These are phyloP conservation scores for Zasmidium citrigriseum DNA, from an alignment of 2,329 filamentous ascomycete species.

Conservation along the genomic window DNA sequence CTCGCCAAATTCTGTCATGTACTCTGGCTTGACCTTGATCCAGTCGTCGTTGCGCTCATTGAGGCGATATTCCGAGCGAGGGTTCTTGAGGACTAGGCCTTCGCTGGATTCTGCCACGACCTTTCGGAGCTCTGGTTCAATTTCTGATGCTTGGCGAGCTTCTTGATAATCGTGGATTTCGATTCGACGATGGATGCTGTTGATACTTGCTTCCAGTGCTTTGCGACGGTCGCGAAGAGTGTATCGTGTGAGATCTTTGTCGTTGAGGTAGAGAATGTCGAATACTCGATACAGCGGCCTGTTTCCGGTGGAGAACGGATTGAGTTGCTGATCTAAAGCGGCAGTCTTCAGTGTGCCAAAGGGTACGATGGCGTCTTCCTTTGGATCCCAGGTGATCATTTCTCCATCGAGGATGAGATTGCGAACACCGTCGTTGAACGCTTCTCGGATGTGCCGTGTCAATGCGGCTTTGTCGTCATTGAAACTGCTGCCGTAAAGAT, in stretches of 20 bases:
- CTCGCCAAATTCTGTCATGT: slow-evolving; percentile 96
- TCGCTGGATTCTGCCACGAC: slow-evolving; percentile 87
- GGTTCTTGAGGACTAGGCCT: slow-evolving; percentile 91
- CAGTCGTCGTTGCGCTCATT: slow-evolving; percentile 93
- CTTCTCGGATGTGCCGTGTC: slow-evolving; percentile 75
- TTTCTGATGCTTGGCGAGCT: slow-evolving; percentile 67
- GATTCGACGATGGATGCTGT: slow-evolving; percentile 70
- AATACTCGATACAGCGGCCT: slow-evolving; percentile 84
- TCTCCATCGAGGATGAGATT: slow-evolving; percentile 94
- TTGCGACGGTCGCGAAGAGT: slow-evolving; percentile 77
- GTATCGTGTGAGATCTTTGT: slow-evolving; percentile 75
- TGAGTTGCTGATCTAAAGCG: slow-evolving; percentile 75
- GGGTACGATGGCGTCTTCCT: slow-evolving; percentile 77
- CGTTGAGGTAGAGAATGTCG: slow-evolving; percentile 88
- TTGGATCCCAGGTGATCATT: slow-evolving; percentile 97
- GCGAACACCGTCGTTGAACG: slow-evolving; percentile 74
- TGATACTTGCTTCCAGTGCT: slow-evolving; percentile 72
- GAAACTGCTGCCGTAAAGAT: slow-evolving; percentile 81
- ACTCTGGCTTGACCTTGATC: slow-evolving; percentile 98
- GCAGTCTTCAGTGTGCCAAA: slow-evolving; percentile 95
- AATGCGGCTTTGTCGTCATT: slow-evolving; percentile 74
- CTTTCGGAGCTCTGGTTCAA: slow-evolving; percentile 76
- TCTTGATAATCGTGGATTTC: slow-evolving; percentile 76
- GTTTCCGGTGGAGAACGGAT: slow-evolving; percentile 65
- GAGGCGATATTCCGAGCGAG: slow-evolving; percentile 78